Conservation (phyloP, 2,329 filamentous ascomycete species). For the Endocalyx cinctus region DNA sequence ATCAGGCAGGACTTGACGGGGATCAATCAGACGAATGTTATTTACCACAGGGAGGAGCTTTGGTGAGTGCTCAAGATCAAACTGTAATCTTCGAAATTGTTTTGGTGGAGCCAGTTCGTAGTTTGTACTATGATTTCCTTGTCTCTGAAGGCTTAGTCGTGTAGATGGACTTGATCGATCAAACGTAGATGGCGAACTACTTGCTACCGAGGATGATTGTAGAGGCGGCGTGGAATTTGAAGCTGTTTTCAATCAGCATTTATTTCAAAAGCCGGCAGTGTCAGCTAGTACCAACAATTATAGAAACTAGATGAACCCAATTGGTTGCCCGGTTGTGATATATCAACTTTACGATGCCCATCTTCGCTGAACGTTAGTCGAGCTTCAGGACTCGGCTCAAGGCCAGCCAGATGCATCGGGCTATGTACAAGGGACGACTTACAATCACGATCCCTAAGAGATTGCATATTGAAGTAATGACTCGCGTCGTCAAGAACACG, state of each 20-base stretch:
- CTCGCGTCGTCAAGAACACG: constrained; percentile 27
- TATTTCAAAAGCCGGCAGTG: no score
- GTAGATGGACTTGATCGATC: constrained; percentile 24
- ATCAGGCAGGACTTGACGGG: constrained; percentile 58
- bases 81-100: constrained; percentile 14
- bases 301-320: no score
- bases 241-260: no score
- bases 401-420: constrained; percentile 3
- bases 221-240: constrained; percentile 12
- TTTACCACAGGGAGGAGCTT: constrained; percentile 31
- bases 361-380: constrained; percentile 9
- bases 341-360: constrained; percentile 14
- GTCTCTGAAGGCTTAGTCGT: constrained; percentile 16
- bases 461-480: constrained; percentile 23
- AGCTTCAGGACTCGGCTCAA: constrained; percentile 11
- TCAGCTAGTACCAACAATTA: no score
- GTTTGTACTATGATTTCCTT: constrained; percentile 10
- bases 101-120: constrained; percentile 6
- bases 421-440: constrained; percentile 14
- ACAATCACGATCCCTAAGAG: constrained; percentile 9
- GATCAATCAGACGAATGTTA: constrained; percentile 35
- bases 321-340: no score
- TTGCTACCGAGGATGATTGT: constrained; percentile 10
- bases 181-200: constrained; percentile 20
- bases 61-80: constrained; percentile 21